phyloP scores from a whole-genome alignment of 768 basidiomycete species.

The Mycena indigotica region DNA sequence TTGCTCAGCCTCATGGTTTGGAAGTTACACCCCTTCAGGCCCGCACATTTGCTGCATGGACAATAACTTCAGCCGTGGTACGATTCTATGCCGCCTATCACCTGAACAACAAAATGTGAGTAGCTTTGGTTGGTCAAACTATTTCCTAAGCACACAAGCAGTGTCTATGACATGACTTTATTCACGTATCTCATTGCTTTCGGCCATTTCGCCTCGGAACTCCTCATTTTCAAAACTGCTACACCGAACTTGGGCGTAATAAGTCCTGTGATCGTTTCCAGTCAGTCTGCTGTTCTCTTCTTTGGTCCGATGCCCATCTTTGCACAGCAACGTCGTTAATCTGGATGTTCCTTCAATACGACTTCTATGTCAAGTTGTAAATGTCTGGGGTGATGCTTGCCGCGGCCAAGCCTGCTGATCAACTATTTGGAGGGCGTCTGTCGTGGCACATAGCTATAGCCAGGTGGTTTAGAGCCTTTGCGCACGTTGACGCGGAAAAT shows the following conservation, averaged over 20 bases:
- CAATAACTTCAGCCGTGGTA: conserved; percentile 79
- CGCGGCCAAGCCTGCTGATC: background rate
- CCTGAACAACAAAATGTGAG: conserved; percentile 79
- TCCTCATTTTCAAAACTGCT: conserved; percentile 79
- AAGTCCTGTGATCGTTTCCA: conserved; percentile 81
- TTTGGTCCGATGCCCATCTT: conserved; percentile 14
- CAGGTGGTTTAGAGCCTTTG: too few relatives aligned
- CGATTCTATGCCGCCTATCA: conserved; percentile 89
- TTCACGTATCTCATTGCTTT: conserved; percentile 89
- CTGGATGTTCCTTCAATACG: conserved; percentile 87
- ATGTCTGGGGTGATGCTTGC: background rate
- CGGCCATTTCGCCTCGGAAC: conserved; percentile 85
- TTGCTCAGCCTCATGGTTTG: conserved; percentile 1
- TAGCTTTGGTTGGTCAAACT: conserved; percentile 20
- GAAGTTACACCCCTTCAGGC: conserved; percentile 86
- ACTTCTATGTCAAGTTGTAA: conserved; percentile 64
- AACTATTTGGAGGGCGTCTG: background rate
- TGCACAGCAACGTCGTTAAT: conserved; percentile 62
- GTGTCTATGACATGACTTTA: conserved; percentile 87
- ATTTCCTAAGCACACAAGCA: conserved; percentile 34
- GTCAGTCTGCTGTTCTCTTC: conserved; percentile 49
- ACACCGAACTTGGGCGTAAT: conserved; percentile 60
- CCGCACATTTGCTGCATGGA: conserved; percentile 91
- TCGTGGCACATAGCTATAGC: too few relatives aligned
- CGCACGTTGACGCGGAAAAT: too few relatives aligned